Conservation (phyloP, 345 rosid genomes). For the Acer yangbiense region DNA sequence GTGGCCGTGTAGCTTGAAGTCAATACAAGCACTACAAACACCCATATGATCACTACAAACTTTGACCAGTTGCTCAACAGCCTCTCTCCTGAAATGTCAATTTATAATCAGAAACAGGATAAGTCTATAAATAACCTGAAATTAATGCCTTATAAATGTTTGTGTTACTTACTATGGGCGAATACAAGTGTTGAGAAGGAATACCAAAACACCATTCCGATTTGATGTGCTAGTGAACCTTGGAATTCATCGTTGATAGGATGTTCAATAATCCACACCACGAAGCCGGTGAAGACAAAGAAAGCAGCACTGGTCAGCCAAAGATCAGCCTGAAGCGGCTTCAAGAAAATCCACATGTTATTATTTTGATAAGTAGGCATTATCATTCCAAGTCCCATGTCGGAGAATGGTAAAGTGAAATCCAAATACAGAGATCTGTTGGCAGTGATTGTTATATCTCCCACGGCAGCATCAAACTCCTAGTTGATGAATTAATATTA, state of each 20-base stretch:
- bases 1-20: conserved; percentile 37
- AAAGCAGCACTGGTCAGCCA: background rate
- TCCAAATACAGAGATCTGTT: conserved; percentile 12
- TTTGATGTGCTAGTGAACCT: background rate
- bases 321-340: background rate
- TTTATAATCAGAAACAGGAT: too few relatives aligned
- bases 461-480: background rate
- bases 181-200: conserved; percentile 19
- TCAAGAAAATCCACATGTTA: background rate
- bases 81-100: background rate
- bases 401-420: background rate
- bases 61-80: conserved; percentile 32
- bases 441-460: background rate
- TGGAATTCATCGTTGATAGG: background rate
- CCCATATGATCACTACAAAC: conserved; percentile 38
- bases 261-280: background rate
- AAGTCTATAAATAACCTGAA: too few relatives aligned
- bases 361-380: background rate
- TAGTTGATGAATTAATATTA: background rate
- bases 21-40: conserved; percentile 38
- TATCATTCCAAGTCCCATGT: background rate
- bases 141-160: too few relatives aligned
- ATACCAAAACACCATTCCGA: conserved; percentile 10
- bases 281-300: background rate
- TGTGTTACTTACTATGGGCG: background rate